Conservation (phyloP, 2,329 filamentous ascomycete species). For the Hypoxylon sp. region DNA sequence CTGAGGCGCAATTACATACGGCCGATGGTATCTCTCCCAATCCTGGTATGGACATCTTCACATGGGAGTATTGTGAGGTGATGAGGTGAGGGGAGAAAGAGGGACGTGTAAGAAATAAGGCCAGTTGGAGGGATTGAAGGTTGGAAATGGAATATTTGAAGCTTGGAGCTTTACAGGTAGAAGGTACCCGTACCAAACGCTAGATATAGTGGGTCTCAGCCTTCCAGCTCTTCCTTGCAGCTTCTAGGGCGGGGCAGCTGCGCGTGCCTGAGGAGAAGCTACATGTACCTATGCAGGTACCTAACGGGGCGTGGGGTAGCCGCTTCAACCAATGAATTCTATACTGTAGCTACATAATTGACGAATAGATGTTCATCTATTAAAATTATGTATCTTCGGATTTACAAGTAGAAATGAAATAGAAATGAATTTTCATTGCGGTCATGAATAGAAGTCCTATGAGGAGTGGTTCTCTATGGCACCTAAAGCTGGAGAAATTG, state of each 20-base stretch:
- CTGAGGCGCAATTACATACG: slow-evolving; percentile 60
- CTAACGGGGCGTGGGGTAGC: slow-evolving; percentile 36
- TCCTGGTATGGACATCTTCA: slow-evolving; percentile 79
- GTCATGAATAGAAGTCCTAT: slow-evolving; percentile 36
- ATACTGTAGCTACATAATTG: background rate
- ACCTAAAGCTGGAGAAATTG: slow-evolving; percentile 40
- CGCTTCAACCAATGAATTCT: slow-evolving; percentile 18
- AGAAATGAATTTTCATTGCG: slow-evolving; percentile 25
- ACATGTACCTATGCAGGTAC: slow-evolving; percentile 45
- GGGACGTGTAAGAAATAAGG: background rate
- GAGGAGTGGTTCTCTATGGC: slow-evolving; percentile 35
- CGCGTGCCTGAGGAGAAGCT: slow-evolving; percentile 15
- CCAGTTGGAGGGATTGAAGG: slow-evolving; percentile 4
- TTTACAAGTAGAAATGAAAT: background rate
- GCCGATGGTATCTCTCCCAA: slow-evolving; percentile 76
- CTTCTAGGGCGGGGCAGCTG: slow-evolving; percentile 33
- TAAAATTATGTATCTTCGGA: background rate
- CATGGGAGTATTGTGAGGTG: slow-evolving; percentile 14
- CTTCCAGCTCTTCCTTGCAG: slow-evolving; percentile 22
- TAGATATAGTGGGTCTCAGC: slow-evolving; percentile 24
- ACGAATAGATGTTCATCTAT: no score
- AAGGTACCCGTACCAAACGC: slow-evolving; percentile 4
- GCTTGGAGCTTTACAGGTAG: slow-evolving; percentile 7
- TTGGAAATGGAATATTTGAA: slow-evolving; percentile 11
- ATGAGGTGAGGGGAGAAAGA: background rate